phyloP scores from a whole-genome alignment of 2,329 filamentous ascomycete genomes.

The Colletotrichum lini region DNA sequence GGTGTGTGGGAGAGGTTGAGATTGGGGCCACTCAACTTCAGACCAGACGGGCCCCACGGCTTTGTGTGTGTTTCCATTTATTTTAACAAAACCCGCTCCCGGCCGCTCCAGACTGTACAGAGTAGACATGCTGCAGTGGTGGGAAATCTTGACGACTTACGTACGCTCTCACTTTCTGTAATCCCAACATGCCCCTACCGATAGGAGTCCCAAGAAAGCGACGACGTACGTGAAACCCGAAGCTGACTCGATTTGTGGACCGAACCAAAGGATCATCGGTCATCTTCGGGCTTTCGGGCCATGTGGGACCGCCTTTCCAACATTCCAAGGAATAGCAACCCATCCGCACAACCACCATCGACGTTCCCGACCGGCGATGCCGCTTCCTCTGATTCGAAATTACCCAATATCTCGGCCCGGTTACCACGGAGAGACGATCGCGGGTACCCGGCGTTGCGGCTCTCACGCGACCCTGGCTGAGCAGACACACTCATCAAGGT shows the following conservation, averaged over 20 bases:
- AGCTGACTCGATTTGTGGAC: constrained; percentile 39
- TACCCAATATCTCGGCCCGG: constrained; percentile 1
- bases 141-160: background rate
- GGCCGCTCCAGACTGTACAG: constrained; percentile 1
- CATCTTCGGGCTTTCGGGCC: constrained; percentile 27
- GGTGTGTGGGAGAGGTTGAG: background rate
- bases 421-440: constrained; percentile 2
- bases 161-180: background rate
- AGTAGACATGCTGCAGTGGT: no score
- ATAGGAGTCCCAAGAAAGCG: background rate
- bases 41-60: background rate
- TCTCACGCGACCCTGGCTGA: background rate
- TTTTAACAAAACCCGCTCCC: background rate
- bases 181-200: background rate
- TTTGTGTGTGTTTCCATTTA: background rate
- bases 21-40: constrained; percentile 17
- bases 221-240: constrained; percentile 34
- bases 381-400: background rate
- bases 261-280: constrained; percentile 26
- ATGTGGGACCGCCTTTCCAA: constrained; percentile 10
- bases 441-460: constrained; percentile 4
- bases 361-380: constrained; percentile 1
- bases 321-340: background rate
- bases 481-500: background rate
- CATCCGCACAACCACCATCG: background rate